These are phyloP conservation scores for Sextonia rubra DNA, from an alignment of 164 flowering plant species.

Conservation along the genomic window DNA sequence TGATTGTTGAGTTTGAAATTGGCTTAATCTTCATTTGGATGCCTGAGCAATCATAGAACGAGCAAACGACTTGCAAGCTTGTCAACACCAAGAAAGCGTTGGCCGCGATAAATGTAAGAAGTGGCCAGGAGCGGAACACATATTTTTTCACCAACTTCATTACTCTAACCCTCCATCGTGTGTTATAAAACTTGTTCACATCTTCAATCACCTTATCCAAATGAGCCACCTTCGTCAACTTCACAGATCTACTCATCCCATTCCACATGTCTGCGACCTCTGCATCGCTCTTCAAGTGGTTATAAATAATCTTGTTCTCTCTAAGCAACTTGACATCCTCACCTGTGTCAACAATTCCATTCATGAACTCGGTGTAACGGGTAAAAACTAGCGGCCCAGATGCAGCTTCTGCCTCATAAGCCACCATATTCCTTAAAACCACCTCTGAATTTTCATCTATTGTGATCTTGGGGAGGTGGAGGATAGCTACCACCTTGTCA, in stretches of 20 bases:
- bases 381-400: constrained; percentile 20
- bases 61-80: constrained; percentile 17
- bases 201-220: constrained; percentile 24
- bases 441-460: constrained; percentile 19
- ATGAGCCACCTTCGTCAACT: constrained; percentile 13
- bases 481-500: constrained; percentile 7
- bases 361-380: constrained; percentile 29
- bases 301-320: constrained; percentile 16
- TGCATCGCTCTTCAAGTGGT: constrained; percentile 21
- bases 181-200: constrained; percentile 15
- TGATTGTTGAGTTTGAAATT: neutral
- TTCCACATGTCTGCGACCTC: constrained; percentile 24
- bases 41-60: constrained; percentile 12
- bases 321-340: constrained; percentile 25
- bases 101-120: constrained; percentile 20
- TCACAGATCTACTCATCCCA: constrained; percentile 23
- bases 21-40: neutral
- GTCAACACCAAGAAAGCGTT: constrained; percentile 16
- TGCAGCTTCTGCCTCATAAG: constrained; percentile 19
- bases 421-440: constrained; percentile 25
- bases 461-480: constrained; percentile 16
- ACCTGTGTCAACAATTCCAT: constrained; percentile 25
- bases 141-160: constrained; percentile 13
- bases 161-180: constrained; percentile 16
- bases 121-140: constrained; percentile 23